Evolutionary conservation across 495 filamentous ascomycete species (phyloP).

Genomic region (Staphylotrichum tortipilum): DNA sequence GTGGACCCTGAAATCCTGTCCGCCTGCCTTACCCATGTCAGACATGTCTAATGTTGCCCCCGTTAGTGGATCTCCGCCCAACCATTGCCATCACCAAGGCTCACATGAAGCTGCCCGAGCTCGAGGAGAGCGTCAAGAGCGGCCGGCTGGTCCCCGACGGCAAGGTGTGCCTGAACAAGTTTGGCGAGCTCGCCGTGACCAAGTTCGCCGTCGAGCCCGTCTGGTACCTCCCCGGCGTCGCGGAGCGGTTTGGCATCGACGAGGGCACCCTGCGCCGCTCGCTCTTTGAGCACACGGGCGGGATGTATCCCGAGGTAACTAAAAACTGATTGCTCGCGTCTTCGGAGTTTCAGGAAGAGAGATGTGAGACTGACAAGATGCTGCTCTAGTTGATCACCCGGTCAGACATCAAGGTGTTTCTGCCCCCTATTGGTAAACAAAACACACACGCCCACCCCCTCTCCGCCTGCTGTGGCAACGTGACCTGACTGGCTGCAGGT

Average conservation of each 20-base stretch:
- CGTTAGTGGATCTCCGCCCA: constrained; percentile 71
- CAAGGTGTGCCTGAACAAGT: constrained; percentile 74
- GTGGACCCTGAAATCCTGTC: too few species aligned
- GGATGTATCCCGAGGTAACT: constrained; percentile 68
- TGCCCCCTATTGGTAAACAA: constrained; percentile 71
- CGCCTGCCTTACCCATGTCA: too few species aligned
- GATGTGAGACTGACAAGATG: constrained; percentile 14
- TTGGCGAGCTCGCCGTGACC: constrained; percentile 84
- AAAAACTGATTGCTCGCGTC: too few species aligned
- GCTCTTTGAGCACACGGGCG: constrained; percentile 91
- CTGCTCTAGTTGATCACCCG: constrained; percentile 77
- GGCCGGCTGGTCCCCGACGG: constrained; percentile 83
- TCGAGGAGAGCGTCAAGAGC: constrained; percentile 73
- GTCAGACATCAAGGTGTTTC: constrained; percentile 87
- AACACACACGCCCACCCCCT: not conserved
- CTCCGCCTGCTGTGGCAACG: not conserved
- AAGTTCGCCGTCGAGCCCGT: constrained; percentile 95
- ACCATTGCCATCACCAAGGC: constrained; percentile 92
- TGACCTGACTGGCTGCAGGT: constrained; percentile 42
- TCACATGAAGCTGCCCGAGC: constrained; percentile 93
- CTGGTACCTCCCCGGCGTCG: constrained; percentile 94
- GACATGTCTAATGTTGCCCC: too few species aligned
- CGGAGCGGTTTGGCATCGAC: constrained; percentile 90
- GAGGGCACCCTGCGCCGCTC: constrained; percentile 78
- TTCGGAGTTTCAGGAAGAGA: not conserved